Base-by-base conservation (phyloP, 108 stramenopile genomes). In the Mediolabrus comicus region DNA sequence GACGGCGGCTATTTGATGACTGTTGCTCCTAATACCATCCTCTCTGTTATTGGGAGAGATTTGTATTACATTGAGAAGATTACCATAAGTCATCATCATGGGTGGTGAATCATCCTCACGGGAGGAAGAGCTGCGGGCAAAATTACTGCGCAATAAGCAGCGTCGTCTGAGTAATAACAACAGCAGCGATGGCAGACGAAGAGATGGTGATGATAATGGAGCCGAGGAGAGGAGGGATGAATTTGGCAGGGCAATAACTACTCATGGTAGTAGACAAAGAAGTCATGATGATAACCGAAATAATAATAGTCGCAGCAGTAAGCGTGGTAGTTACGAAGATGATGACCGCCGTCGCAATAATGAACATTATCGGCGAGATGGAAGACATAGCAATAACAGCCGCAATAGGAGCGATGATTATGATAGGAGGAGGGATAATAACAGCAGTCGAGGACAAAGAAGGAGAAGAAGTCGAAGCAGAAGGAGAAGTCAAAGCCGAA, bases 311-410 rank as follows among this genome's bases (percentile, higher is more conserved):
- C 26, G 30, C 17, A 16, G 35, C 19, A 36, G 69, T 34, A 36
- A 49, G 25, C 12, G 49, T 30, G 65, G 33, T 34, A 36, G 28
- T 35, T 10, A 68, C 29, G 4, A 60, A 14, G 46, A 61, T 8
- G 68, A 91, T 27, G 7, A 92, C 89, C 8, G 84, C 74, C 36
- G 93, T 54, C 57, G 86, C 35, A 17, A 78, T 60, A 12, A 33
- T 53, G 17, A 39, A 54, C 25, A 30, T 38, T 27, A 26, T 27
- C 12, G 53, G 28, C 10, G 57, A 35, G 57, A 28, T 11, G 35
- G 25, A 16, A 53, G 53, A 34, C 25, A 28, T 59, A 38, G 36
- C 59, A 41, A 25, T 49, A 8, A 28, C 29, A 57, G 19, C 32
- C 33, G 30, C 56, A 65, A 72, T 14, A 65, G 28, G 38, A 12